A percentile compares a stretch with the other conserved stretches of the same genome.
Evolutionary conservation across 2,329 filamentous ascomycete species (phyloP).

Genomic region (Colletotrichum australisinense): DNA sequence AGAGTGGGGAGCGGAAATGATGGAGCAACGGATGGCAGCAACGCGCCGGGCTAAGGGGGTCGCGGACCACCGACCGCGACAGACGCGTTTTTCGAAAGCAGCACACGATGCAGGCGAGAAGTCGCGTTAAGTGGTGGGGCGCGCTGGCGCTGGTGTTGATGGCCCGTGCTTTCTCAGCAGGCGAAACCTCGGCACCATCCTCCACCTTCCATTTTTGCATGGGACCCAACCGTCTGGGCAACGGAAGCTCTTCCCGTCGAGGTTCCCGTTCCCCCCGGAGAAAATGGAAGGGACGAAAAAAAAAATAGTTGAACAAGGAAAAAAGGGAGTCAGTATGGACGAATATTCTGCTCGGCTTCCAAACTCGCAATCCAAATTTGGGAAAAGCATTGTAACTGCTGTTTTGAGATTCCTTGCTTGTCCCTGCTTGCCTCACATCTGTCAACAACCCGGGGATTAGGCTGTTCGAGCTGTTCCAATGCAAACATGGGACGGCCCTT

Average conservation of each 20-base stretch:
- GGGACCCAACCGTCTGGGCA: not conserved
- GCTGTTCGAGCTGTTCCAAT: slow-evolving; percentile 1
- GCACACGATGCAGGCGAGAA: slow-evolving; percentile 14
- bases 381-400: not conserved
- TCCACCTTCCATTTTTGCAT: not conserved
- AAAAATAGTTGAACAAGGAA: not conserved
- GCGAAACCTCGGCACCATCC: slow-evolving; percentile 18
- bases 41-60: slow-evolving; percentile 28
- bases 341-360: not conserved
- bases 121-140: slow-evolving; percentile 33
- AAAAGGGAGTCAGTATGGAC: not conserved
- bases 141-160: not conserved
- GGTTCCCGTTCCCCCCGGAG: too few species aligned
- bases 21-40: slow-evolving; percentile 22
- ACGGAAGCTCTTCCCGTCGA: not conserved
- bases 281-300: not conserved
- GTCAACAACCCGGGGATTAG: slow-evolving; percentile 4
- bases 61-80: slow-evolving; percentile 25
- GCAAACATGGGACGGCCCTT: slow-evolving; percentile 4
- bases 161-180: slow-evolving; percentile 23
- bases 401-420: slow-evolving; percentile 5
- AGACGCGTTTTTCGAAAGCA: slow-evolving; percentile 24
- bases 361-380: slow-evolving; percentile 2
- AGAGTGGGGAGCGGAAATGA: slow-evolving; percentile 32
- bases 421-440: slow-evolving; percentile 5